Conservation (phyloP, 1,284 basidiomycete species). For the Coniferiporia weirii region DNA sequence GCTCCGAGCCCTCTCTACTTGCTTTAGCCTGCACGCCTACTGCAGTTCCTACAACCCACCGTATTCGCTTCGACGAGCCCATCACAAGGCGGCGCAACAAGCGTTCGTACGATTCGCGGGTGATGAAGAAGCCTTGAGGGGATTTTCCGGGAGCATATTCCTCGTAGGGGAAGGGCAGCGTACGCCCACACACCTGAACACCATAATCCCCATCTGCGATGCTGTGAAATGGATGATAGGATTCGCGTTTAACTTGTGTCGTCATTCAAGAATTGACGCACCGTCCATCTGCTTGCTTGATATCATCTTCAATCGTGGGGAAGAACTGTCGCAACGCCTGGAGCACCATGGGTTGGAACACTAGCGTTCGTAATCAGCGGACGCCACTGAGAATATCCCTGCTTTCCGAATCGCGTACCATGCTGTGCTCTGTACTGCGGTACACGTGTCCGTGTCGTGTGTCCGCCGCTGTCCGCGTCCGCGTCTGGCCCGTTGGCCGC, state of each 20-base stretch:
- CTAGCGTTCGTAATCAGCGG: conserved; percentile 8
- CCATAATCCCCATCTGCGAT: not conserved
- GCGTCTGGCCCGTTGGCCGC: too few species aligned
- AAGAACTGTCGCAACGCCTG: conserved; percentile 23
- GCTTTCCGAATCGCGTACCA: conserved; percentile 16
- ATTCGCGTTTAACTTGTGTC: too few species aligned
- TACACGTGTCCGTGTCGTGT: conserved; percentile 25
- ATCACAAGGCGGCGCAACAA: conserved; percentile 14
- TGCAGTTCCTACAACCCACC: conserved; percentile 8
- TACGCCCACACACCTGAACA: not conserved
- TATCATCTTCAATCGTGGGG: conserved; percentile 24
- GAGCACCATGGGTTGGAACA: conserved; percentile 14
- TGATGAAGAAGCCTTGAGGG: conserved; percentile 10
- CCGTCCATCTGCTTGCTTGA: conserved; percentile 19
- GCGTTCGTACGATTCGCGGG: conserved; percentile 14
- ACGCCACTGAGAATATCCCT: conserved; percentile 2
- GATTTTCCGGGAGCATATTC: not conserved
- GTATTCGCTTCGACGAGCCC: conserved; percentile 6
- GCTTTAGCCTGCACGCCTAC: not conserved
- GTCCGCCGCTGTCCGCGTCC: too few species aligned
- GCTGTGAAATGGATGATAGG: not conserved
- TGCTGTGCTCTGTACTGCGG: conserved; percentile 27
- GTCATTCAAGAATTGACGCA: not conserved
- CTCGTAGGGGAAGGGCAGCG: not conserved
- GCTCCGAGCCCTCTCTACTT: too few species aligned